A percentile compares a stretch with the other conserved stretches of the same genome.
phyloP scores from a whole-genome alignment of 805 yeast genomes.

The Ogataea pilisensis region DNA sequence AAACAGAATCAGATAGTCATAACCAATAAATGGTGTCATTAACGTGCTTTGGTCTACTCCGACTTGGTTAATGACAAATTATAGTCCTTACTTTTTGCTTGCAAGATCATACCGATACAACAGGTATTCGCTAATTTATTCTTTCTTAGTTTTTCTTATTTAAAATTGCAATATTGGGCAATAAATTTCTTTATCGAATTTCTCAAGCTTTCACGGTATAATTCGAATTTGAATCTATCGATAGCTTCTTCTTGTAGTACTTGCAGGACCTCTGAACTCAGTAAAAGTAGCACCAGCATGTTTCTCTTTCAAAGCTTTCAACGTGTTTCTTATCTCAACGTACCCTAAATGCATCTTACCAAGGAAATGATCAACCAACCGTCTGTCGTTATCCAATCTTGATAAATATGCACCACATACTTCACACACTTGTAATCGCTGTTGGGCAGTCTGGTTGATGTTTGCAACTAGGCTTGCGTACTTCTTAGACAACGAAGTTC shows the following conservation, averaged over 20 bases:
- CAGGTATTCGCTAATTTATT: no score
- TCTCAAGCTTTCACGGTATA: no score
- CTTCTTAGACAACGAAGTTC: slow-evolving; percentile 50
- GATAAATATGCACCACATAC: slow-evolving; percentile 88
- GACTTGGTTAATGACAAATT: no score
- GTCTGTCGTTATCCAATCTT: slow-evolving; percentile 77
- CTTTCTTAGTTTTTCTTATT: no score
- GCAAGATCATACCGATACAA: no score
- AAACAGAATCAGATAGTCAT: no score
- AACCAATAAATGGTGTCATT: no score
- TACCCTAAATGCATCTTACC: slow-evolving; percentile 87
- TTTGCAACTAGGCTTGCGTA: slow-evolving; percentile 62
- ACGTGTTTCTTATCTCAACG: slow-evolving; percentile 64
- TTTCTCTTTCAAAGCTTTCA: slow-evolving; percentile 35
- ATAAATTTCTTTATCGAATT: no score
- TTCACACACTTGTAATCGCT: slow-evolving; percentile 84
- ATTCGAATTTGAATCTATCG: no score
- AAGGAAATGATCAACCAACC: slow-evolving; percentile 84
- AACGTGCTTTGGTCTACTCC: no score
- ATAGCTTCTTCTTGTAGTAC: not conserved
- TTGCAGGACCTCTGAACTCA: not conserved
- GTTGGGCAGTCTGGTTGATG: slow-evolving; percentile 82
- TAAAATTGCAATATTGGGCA: no score
- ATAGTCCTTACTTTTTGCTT: no score
- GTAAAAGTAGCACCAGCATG: not conserved